A percentile compares a stretch with the other conserved stretches of the same genome.
Conservation (phyloP, 768 basidiomycete genomes). For the Tulasnella sp. region DNA sequence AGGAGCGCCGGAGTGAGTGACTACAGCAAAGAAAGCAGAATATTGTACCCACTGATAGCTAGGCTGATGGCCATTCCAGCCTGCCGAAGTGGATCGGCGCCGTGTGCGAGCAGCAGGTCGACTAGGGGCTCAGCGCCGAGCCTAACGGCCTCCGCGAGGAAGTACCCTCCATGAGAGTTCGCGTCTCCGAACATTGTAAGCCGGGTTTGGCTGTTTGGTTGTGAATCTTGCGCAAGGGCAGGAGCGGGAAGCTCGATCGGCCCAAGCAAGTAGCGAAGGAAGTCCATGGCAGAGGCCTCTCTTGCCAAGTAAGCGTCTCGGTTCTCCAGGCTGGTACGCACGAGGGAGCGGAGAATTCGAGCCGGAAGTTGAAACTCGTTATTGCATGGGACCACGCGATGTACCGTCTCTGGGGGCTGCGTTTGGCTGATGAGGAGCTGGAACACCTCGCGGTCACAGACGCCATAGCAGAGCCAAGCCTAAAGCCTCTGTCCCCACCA, state of each 20-base stretch:
- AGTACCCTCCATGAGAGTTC: slow-evolving; percentile 73
- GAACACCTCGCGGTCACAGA: slow-evolving; percentile 29
- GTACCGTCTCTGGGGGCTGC: not conserved
- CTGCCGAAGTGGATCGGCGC: slow-evolving; percentile 61
- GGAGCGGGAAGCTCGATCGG: slow-evolving; percentile 19
- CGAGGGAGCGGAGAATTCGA: not conserved
- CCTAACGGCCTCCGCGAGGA: slow-evolving; percentile 69
- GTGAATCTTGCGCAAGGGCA: not conserved
- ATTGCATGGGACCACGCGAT: not conserved
- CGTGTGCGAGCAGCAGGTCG: slow-evolving; percentile 57
- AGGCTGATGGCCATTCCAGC: slow-evolving; percentile 58
- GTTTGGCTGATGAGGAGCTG: not conserved
- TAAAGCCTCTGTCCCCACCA: slow-evolving; percentile 12
- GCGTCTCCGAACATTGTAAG: not conserved
- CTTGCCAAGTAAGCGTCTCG: not conserved
- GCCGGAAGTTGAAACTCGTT: not conserved
- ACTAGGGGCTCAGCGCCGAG: slow-evolving; percentile 57
- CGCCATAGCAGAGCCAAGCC: slow-evolving; percentile 22
- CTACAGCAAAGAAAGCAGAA: not conserved
- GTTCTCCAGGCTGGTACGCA: not conserved
- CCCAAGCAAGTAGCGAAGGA: slow-evolving; percentile 34
- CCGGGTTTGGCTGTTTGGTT: too few relatives aligned
- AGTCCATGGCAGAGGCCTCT: not conserved
- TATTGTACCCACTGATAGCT: slow-evolving; percentile 52
- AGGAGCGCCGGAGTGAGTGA: not conserved